phyloP scores from a whole-genome alignment of 176 grass and related monocot genomes.

The Oryza coarctata region DNA sequence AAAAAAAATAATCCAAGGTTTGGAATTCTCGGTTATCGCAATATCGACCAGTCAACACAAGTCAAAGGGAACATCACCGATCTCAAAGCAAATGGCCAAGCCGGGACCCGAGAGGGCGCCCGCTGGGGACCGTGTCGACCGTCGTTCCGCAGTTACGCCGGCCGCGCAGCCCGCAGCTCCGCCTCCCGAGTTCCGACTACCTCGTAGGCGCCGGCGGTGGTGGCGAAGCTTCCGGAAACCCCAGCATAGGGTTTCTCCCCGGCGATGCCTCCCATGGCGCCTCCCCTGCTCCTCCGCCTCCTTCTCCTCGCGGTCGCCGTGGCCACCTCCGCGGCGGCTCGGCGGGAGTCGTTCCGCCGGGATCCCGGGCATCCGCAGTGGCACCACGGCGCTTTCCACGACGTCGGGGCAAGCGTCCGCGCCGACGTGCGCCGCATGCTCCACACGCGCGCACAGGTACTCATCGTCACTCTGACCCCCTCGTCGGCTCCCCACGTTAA shows the following conservation, averaged over 20 bases:
- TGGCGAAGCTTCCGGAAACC: conserved; percentile 24
- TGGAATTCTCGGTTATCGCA: too few species aligned
- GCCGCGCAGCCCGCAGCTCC: not conserved
- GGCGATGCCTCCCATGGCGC: conserved; percentile 5
- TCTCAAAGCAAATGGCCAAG: conserved; percentile 32
- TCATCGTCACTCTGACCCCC: not conserved
- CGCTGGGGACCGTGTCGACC: conserved; percentile 40
- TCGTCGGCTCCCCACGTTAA: not conserved
- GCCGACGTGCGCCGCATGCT: conserved; percentile 88
- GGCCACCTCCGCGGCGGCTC: conserved; percentile 14
- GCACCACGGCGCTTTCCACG: conserved; percentile 90
- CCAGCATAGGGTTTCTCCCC: conserved; percentile 29
- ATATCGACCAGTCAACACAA: not conserved
- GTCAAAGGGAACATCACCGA: conserved; percentile 29
- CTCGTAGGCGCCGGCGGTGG: conserved; percentile 1
- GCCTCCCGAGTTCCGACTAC: not conserved
- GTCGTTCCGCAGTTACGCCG: conserved; percentile 2
- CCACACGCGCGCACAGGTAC: conserved; percentile 91
- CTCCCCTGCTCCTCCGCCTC: conserved; percentile 16
- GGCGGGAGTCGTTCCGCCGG: conserved; percentile 70
- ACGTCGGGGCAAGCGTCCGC: conserved; percentile 76
- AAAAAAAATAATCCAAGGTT: too few species aligned
- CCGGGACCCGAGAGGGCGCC: not conserved
- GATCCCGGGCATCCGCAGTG: conserved; percentile 86
- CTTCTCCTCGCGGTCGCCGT: conserved; percentile 32